These are phyloP conservation scores for Nicotiana rustica DNA, from an alignment of 305 asterid species.

Conservation along the genomic window DNA sequence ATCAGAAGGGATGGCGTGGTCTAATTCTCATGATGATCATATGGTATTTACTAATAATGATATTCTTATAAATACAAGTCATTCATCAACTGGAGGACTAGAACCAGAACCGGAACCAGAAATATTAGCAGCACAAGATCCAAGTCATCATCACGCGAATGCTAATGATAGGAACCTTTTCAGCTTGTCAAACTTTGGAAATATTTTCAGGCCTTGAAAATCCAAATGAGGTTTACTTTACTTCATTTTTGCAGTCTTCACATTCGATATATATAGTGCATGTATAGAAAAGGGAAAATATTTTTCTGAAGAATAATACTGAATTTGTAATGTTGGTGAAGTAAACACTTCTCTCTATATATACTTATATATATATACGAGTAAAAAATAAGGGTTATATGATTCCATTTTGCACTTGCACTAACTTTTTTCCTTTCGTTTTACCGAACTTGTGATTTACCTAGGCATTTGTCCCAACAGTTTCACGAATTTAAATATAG, in stretches of 20 bases:
- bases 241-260: not conserved
- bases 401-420: not conserved
- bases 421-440: no score
- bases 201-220: slow-evolving; percentile 56
- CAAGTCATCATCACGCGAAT: slow-evolving; percentile 34
- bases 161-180: slow-evolving; percentile 44
- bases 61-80: slow-evolving; percentile 31
- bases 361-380: not conserved
- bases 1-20: slow-evolving; percentile 50
- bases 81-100: not conserved
- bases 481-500: not conserved
- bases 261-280: not conserved
- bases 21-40: slow-evolving; percentile 38
- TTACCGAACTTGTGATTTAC: not conserved
- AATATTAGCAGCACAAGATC: slow-evolving; percentile 27
- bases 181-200: slow-evolving; percentile 49
- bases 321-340: not conserved
- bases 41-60: slow-evolving; percentile 38
- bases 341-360: not conserved
- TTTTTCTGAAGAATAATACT: slow-evolving; percentile 35
- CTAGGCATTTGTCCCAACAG: not conserved
- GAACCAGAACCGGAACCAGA: not conserved
- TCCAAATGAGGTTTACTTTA: slow-evolving; percentile 30
- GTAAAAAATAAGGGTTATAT: not conserved
- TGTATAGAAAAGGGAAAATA: slow-evolving; percentile 5